Evolutionary conservation across 257 asterid species (phyloP), one percentile per base, ranked within the genome.

Genomic region (Rhazya stricta): DNA sequence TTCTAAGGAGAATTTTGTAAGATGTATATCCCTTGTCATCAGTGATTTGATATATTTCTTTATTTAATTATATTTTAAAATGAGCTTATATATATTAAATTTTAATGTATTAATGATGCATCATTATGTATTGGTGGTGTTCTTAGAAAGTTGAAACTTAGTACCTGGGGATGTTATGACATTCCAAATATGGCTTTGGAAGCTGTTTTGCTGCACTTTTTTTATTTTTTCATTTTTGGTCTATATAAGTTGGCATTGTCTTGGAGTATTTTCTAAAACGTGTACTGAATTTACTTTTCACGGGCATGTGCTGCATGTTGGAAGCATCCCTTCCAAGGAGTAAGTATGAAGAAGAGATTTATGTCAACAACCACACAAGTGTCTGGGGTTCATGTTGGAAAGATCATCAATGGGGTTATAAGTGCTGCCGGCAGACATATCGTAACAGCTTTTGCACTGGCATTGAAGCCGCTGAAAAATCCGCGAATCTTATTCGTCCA

Each of bases 321-420:
- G 99, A 94, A 84, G 83, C 69, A 43, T 41, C 96, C 56, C 87
- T 90, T 71, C 98, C 99, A 1, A 88, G 87, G 76, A 92, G 96
- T 86, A 94, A 94, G 83, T 94, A 92, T 30, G 98, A 92, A 81
- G 99, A 94, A 80, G 99, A 94, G 77, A 86, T 87, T 50, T 85
- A 76, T 65, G 83, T 74, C 39, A 94, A 94, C 76, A 92, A 92
- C 81, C 99, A 92, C 83, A 86, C 90, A 0, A 85, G 82, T 56
- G 96, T 94, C 43, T 92, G 99, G 98, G 99, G 99, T 60, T 92
- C 98, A 5, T 94, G 97, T 97, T 94, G 98, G 99, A 92, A 76
- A 81, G 96, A 94, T 83, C 91, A 89, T 71, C 98, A 92, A 61
- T 94, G 97, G 99, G 99, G 97, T 51, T 94, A 90, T 81, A 89